Conservation (phyloP, 2,329 filamentous ascomycete genomes). For the Emergomyces orientalis region DNA sequence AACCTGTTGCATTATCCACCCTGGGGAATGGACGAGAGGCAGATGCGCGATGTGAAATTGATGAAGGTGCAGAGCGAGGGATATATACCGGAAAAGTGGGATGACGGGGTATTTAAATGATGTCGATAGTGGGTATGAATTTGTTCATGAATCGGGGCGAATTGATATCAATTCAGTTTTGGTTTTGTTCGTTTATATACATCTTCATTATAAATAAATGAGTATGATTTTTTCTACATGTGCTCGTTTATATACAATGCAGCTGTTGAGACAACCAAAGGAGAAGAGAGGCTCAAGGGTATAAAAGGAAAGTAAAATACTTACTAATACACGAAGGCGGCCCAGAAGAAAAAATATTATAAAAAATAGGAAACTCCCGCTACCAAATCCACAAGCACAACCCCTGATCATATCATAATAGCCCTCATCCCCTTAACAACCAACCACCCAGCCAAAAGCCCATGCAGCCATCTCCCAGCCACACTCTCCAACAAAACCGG, state of each 20-base stretch:
- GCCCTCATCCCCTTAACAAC: background rate
- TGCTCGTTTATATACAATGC: background rate
- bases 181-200: background rate
- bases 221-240: background rate
- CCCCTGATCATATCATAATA: background rate
- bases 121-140: background rate
- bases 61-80: background rate
- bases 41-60: background rate
- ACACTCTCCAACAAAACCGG: background rate
- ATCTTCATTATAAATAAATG: background rate
- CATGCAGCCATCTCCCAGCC: constrained; percentile 2
- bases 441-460: constrained; percentile 3
- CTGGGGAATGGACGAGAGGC: background rate
- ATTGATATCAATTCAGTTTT: too few relatives aligned
- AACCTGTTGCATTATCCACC: background rate
- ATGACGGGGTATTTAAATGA: background rate
- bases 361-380: background rate
- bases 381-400: background rate
- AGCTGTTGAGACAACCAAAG: background rate
- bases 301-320: background rate
- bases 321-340: background rate
- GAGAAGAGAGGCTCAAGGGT: background rate
- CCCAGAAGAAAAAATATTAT: background rate
- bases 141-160: background rate
- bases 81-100: background rate